Percentiles rank a stretch among this genome's conserved stretches.
Conservation (phyloP, 2,329 filamentous ascomycete species). For the Colletotrichum aenigma region DNA sequence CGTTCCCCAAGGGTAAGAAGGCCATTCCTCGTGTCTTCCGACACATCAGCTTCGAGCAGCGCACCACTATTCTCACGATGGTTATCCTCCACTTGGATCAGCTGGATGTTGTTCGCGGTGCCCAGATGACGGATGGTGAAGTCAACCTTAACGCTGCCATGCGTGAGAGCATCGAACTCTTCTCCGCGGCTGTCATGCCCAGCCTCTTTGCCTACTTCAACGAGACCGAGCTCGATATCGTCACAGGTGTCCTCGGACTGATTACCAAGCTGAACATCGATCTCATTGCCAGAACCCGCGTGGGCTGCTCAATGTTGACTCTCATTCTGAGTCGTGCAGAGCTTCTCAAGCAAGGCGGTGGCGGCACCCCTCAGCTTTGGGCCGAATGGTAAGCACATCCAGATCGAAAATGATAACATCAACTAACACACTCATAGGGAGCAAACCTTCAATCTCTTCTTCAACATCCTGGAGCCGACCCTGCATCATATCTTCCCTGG, state of each 20-base stretch:
- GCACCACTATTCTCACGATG: slow-evolving; percentile 94
- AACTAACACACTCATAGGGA: slow-evolving; percentile 52
- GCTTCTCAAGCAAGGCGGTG: slow-evolving; percentile 82
- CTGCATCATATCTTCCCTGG: slow-evolving; percentile 89
- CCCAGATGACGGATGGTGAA: slow-evolving; percentile 75
- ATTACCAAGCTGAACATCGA: slow-evolving; percentile 86
- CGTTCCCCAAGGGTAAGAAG: slow-evolving; percentile 95
- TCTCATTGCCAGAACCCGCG: slow-evolving; percentile 82
- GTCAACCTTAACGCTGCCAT: slow-evolving; percentile 73
- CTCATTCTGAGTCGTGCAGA: slow-evolving; percentile 95
- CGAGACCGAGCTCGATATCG: slow-evolving; percentile 88
- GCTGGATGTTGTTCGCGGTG: slow-evolving; percentile 86
- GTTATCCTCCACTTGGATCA: slow-evolving; percentile 92
- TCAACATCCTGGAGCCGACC: slow-evolving; percentile 84
- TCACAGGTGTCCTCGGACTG: slow-evolving; percentile 86
- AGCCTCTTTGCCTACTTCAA: slow-evolving; percentile 89
- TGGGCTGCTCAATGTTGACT: slow-evolving; percentile 88
- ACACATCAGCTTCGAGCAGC: slow-evolving; percentile 89
- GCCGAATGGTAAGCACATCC: slow-evolving; percentile 68
- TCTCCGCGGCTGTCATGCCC: slow-evolving; percentile 86
- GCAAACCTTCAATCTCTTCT: slow-evolving; percentile 82
- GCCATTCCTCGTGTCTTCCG: slow-evolving; percentile 94
- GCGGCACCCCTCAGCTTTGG: slow-evolving; percentile 74
- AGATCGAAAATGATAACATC: slow-evolving; percentile 27
- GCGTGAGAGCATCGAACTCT: slow-evolving; percentile 91